phyloP scores from a whole-genome alignment of 495 filamentous ascomycete genomes.

The Apodospora peruviana region DNA sequence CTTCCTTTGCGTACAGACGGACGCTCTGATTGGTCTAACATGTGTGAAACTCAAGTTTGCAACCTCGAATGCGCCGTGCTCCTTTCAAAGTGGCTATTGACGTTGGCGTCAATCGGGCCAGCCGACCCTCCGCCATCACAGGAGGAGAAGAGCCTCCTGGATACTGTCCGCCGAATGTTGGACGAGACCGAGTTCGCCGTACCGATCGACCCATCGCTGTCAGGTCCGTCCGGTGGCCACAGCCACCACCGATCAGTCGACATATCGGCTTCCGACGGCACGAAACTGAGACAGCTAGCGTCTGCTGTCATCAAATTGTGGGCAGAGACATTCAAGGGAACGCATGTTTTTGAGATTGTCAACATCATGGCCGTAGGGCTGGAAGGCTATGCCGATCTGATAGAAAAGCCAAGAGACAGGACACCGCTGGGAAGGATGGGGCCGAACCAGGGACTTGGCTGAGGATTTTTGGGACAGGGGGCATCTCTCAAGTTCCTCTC shows the following conservation, averaged over 20 bases:
- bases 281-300: conserved; percentile 54
- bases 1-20: too few species aligned
- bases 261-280: conserved; percentile 35
- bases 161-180: conserved; percentile 67
- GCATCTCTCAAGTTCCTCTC: too few species aligned
- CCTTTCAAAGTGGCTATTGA: conserved; percentile 49
- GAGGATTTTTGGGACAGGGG: too few species aligned
- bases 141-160: conserved; percentile 60
- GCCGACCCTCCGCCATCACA: conserved; percentile 37
- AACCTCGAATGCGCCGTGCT: conserved; percentile 68
- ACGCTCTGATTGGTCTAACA: too few species aligned
- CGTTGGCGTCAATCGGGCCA: conserved; percentile 37
- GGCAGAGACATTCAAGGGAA: conserved; percentile 63
- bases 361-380: conserved; percentile 57
- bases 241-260: conserved; percentile 33
- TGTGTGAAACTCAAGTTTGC: too few species aligned
- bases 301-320: conserved; percentile 59
- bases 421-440: conserved; percentile 35
- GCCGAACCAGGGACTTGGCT: conserved; percentile 13
- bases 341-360: conserved; percentile 63
- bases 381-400: conserved; percentile 58
- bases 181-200: conserved; percentile 72
- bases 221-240: conserved; percentile 19
- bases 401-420: conserved; percentile 50
- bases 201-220: conserved; percentile 44